phyloP scores from a whole-genome alignment of 148 eudicot species.

The Salicornia ramosissima region DNA sequence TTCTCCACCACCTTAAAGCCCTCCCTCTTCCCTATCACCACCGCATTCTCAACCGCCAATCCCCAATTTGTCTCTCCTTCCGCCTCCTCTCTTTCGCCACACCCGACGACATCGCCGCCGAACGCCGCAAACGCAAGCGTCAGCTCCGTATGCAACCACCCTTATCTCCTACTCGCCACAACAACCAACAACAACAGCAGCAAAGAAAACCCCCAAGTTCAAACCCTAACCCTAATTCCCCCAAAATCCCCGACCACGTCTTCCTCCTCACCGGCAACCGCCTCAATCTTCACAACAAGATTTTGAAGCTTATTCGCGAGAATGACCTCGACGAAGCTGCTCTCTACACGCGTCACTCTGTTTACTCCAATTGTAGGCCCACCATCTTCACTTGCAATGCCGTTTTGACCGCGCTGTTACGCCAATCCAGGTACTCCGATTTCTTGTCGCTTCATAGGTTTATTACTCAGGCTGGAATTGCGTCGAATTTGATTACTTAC shows the following conservation, averaged over 20 bases:
- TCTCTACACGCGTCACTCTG: slow-evolving; percentile 72
- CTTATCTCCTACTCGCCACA: slow-evolving; percentile 41
- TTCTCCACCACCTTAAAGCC: slow-evolving; percentile 40
- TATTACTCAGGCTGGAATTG: slow-evolving; percentile 84
- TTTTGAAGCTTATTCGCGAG: slow-evolving; percentile 65
- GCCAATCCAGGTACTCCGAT: slow-evolving; percentile 65
- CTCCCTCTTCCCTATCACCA: slow-evolving; percentile 24
- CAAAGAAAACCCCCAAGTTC: slow-evolving; percentile 21
- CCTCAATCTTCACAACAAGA: slow-evolving; percentile 69
- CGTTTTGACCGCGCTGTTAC: slow-evolving; percentile 63
- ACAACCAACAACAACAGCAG: slow-evolving; percentile 24
- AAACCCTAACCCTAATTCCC: slow-evolving; percentile 54
- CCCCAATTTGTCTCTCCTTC: slow-evolving; percentile 21
- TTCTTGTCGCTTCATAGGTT: slow-evolving; percentile 78
- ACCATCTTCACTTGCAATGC: slow-evolving; percentile 85
- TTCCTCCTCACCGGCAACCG: slow-evolving; percentile 64
- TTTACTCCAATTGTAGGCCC: slow-evolving; percentile 86
- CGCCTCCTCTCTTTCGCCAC: slow-evolving; percentile 69
- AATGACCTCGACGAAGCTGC: slow-evolving; percentile 93
- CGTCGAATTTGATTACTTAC: slow-evolving; percentile 62
- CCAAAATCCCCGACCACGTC: slow-evolving; percentile 71
- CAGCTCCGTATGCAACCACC: slow-evolving; percentile 89
- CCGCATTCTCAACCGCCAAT: slow-evolving; percentile 10
- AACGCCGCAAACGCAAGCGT: slow-evolving; percentile 80
- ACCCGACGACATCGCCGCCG: slow-evolving; percentile 73